A percentile compares a stretch with the other conserved stretches of the same genome.
phyloP scores from a whole-genome alignment of 495 filamentous ascomycete genomes.

The Tuber melanosporum region DNA sequence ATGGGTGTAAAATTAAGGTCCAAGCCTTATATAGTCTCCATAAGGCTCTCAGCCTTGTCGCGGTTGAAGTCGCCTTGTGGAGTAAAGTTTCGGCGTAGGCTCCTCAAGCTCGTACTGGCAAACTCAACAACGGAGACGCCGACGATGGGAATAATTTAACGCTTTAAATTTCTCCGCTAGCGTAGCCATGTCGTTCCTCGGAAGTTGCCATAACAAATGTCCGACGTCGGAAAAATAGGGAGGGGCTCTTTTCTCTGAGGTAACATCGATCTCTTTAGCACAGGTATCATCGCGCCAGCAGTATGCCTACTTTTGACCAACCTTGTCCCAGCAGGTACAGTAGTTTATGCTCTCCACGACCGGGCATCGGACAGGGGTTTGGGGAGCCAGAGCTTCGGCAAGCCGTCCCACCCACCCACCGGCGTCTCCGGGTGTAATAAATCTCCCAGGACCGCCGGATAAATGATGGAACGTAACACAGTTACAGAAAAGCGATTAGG shows the following conservation, averaged over 20 bases:
- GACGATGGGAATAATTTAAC: neutral
- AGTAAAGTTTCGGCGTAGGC: neutral
- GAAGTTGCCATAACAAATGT: neutral
- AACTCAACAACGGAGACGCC: neutral
- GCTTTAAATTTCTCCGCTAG: neutral
- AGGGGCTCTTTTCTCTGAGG: neutral
- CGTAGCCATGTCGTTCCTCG: neutral
- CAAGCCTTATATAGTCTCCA: neutral
- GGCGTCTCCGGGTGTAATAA: constrained; percentile 1
- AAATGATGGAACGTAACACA: constrained; percentile 1
- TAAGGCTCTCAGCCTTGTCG: neutral
- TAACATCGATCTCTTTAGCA: neutral
- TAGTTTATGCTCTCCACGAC: neutral
- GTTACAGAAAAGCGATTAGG: constrained; percentile 2
- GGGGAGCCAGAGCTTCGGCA: neutral
- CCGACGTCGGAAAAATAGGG: neutral
- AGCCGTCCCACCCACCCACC: neutral
- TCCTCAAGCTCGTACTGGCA: neutral
- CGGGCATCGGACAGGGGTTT: neutral
- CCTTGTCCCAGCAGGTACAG: neutral
- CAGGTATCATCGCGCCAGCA: neutral
- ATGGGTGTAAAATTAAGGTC: neutral
- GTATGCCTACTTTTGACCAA: neutral
- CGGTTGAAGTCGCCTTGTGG: neutral
- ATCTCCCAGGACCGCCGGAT: neutral